Evolutionary conservation across 202 grass and related monocot species (phyloP), one percentile per base, ranked within the genome.

Genomic region (Elaeis oleifera): DNA sequence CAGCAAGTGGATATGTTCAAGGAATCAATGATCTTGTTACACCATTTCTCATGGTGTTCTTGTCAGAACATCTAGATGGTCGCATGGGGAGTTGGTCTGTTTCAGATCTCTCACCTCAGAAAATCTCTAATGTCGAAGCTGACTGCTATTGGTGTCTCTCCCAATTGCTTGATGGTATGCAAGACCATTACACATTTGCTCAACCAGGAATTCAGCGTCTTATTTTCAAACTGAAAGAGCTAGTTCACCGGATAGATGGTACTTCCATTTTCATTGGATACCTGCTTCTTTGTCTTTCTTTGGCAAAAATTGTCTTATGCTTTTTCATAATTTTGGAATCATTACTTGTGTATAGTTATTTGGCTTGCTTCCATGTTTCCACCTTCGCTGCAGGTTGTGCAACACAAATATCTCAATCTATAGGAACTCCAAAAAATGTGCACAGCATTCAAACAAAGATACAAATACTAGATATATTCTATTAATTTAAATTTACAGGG

Each of bases 11-110:
- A 39, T 97, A 97, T 6, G 94, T 97, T 67, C 94, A 97, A 81
- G 94, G 94, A 84, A 97, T 97, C 84, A 97, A 97, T 0, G 94
- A 97, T 69, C 79, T 97, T 68, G 77, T 97, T n/a, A 90, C 90
- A 8, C 90, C 90, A 22, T 95, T 95, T 75, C 68, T 95, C 50
- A 77, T 95, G 15, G 86, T 95, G 28, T 95, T 95, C 69, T 82
- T 95, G 64, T 95, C 90, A 51, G 90, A 95, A 79, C 78, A 95
- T 71, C 78, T 90, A 54, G 80, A 90, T 28, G 90, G 90, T 69
- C 81, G 79, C 59, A 80, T 95, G 80, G 90, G 87, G 56, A 84
- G 62, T 49, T 95, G 90, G 86, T 87, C 80, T 57, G 71, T 90
- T 54, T 78, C 80, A 44, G 60, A 87, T 49, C 83, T 95, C 67